Evolutionary conservation across 108 stramenopile species (phyloP).

Genomic region (Fragilaria crotonensis): DNA sequence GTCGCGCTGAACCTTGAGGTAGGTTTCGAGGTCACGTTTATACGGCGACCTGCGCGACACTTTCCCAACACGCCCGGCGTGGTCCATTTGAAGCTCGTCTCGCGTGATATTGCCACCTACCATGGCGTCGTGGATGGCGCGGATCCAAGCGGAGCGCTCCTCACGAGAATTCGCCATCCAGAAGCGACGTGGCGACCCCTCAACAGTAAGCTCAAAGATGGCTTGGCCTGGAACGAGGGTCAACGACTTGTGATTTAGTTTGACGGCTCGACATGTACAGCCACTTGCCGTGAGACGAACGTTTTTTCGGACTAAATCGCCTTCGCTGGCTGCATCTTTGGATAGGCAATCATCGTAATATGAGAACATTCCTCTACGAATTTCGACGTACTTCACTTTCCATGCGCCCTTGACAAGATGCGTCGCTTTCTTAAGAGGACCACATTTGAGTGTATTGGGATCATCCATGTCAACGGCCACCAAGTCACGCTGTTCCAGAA

Average conservation of each 20-base stretch:
- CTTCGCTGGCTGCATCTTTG: constrained; percentile 19
- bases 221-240: constrained; percentile 25
- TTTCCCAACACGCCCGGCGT: constrained; percentile 19
- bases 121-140: constrained; percentile 72
- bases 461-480: constrained; percentile 49
- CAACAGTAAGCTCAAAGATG: constrained; percentile 42
- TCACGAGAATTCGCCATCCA: constrained; percentile 67
- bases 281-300: constrained; percentile 41
- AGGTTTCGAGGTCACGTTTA: constrained; percentile 43
- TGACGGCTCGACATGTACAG: constrained; percentile 65
- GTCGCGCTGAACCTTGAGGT: constrained; percentile 39
- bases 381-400: constrained; percentile 76
- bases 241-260: constrained; percentile 43
- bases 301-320: constrained; percentile 49
- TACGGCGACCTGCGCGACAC: constrained; percentile 53
- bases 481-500: constrained; percentile 61
- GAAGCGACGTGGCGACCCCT: constrained; percentile 55
- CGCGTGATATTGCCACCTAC: constrained; percentile 68
- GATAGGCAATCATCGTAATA: constrained; percentile 52
- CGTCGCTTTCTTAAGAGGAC: constrained; percentile 72
- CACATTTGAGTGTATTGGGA: constrained; percentile 56
- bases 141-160: constrained; percentile 69
- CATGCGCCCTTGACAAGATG: constrained; percentile 64
- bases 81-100: constrained; percentile 34
- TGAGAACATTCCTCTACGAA: constrained; percentile 64